Percentiles rank a stretch among this genome's conserved stretches.
phyloP scores from a whole-genome alignment of 2,329 filamentous ascomycete genomes.

The Colletotrichum australisinense region DNA sequence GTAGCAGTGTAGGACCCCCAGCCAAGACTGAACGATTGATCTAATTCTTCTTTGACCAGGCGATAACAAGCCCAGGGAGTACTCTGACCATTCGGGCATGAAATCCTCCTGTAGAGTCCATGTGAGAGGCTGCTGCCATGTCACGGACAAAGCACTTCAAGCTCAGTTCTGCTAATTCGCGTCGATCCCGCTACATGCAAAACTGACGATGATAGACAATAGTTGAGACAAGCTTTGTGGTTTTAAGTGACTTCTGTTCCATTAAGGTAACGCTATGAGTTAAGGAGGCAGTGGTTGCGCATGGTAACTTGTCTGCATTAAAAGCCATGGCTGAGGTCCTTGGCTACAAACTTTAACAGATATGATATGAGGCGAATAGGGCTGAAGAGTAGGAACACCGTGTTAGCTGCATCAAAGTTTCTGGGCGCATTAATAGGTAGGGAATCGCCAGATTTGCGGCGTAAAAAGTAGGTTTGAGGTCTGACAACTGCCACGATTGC shows the following conservation, averaged over 20 bases:
- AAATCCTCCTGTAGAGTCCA: not conserved
- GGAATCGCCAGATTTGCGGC: not conserved
- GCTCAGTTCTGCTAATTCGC: not conserved
- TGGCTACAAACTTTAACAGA: not conserved
- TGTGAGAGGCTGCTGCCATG: not conserved
- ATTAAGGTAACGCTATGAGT: too few species aligned
- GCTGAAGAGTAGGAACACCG: not conserved
- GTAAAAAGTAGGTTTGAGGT: not conserved
- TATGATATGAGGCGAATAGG: not conserved
- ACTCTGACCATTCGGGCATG: not conserved
- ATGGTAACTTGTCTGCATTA: too few species aligned
- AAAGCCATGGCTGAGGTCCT: not conserved
- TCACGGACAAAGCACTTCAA: not conserved
- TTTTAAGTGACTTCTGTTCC: too few species aligned
- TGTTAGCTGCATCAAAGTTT: not conserved
- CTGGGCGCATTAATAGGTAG: not conserved
- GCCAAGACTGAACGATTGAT: too few species aligned
- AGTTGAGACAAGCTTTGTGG: not conserved
- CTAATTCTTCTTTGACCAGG: too few species aligned
- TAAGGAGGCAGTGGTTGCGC: too few species aligned
- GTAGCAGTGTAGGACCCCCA: too few species aligned
- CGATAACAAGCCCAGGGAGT: not conserved
- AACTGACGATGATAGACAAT: not conserved
- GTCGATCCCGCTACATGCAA: not conserved
- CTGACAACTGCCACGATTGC: conserved; percentile 12